Percentiles rank a stretch among this genome's conserved stretches.
Evolutionary conservation across 345 rosid genomes (phyloP).

Genomic region (Nasturtium officinale): DNA sequence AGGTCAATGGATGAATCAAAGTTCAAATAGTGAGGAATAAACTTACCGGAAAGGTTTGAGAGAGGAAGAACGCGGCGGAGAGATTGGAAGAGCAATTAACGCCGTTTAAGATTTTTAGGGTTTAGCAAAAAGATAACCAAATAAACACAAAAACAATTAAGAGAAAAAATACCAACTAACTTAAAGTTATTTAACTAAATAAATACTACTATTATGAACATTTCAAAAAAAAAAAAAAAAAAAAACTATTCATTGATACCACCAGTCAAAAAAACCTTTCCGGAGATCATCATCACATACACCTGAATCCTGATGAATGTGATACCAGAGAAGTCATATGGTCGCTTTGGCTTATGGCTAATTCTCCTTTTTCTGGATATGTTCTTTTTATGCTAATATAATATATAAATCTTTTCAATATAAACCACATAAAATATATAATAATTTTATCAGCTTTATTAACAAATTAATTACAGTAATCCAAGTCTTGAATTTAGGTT

Average conservation of each 20-base stretch:
- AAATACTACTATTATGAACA: too few relatives aligned
- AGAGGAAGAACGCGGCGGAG: conserved; percentile 21
- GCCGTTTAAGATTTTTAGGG: conserved; percentile 34
- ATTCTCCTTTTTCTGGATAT: background rate
- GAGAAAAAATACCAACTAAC: too few relatives aligned
- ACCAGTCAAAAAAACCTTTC: too few relatives aligned
- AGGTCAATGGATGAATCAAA: background rate
- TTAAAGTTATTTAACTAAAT: background rate
- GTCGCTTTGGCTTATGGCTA: background rate
- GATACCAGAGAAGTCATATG: too few relatives aligned
- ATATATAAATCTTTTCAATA: background rate
- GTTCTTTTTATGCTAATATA: background rate
- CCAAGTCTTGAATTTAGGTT: background rate
- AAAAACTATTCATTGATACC: too few relatives aligned
- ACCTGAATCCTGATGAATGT: too few relatives aligned
- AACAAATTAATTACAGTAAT: background rate
- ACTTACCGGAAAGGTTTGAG: conserved; percentile 16
- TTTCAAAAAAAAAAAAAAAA: too few relatives aligned
- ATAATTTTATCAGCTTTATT: background rate
- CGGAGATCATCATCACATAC: too few relatives aligned
- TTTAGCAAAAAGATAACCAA: background rate
- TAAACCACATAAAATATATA: background rate
- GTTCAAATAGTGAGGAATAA: background rate
- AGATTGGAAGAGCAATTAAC: background rate
- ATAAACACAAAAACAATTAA: background rate